Conservation (phyloP, 345 rosid genomes). For the Brassica juncea region DNA sequence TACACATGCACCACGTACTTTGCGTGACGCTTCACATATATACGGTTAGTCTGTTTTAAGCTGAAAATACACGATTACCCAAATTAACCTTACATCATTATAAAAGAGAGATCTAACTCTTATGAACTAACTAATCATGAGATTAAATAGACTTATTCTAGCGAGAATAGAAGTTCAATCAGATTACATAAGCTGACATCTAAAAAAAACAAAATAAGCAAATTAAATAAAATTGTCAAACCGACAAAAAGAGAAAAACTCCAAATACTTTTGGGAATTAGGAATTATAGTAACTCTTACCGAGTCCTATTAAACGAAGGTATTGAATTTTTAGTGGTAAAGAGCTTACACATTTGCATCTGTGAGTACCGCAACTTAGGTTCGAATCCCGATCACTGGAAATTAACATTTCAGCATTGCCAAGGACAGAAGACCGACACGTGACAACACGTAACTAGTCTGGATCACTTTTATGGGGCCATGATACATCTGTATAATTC, state of each 20-base stretch:
- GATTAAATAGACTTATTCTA: background rate
- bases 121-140: background rate
- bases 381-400: too few species aligned
- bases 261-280: background rate
- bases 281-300: conserved; percentile 7
- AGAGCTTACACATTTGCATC: too few species aligned
- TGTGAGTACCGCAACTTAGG: too few species aligned
- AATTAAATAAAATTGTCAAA: background rate
- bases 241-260: background rate
- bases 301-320: background rate
- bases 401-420: too few species aligned
- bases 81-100: background rate
- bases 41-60: conserved; percentile 9
- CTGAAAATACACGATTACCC: conserved; percentile 4
- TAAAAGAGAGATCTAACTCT: background rate
- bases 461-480: too few species aligned
- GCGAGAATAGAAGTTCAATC: conserved; percentile 1
- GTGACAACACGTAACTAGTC: too few species aligned
- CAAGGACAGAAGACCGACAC: too few species aligned
- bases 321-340: background rate
- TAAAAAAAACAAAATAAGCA: background rate
- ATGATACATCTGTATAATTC: too few species aligned
- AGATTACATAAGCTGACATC: background rate
- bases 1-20: conserved; percentile 14
- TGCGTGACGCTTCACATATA: conserved; percentile 16